Percentiles rank a stretch among this genome's conserved stretches.
These are phyloP conservation scores for Trametes polyzona DNA, from an alignment of 1,284 basidiomycete species.

Conservation along the genomic window DNA sequence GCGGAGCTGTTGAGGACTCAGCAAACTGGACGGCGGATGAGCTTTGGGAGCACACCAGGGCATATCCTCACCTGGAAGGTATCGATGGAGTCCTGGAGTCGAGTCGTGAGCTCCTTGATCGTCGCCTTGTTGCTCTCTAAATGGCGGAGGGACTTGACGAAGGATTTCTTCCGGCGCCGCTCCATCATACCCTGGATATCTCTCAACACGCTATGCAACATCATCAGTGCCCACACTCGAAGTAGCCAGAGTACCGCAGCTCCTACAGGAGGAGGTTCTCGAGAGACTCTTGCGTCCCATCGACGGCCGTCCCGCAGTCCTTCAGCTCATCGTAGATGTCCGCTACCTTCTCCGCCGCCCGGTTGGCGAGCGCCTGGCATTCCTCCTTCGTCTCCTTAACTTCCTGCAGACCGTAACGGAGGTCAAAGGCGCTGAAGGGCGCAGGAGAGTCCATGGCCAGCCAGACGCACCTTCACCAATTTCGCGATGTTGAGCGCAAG, in stretches of 20 bases:
- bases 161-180: background rate
- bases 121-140: background rate
- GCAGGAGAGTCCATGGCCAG: no score
- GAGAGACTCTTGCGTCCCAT: background rate
- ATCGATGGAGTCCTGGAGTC: background rate
- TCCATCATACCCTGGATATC: background rate
- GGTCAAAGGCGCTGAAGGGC: no score
- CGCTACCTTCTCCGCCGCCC: background rate
- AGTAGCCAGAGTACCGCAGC: no score
- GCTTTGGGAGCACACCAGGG: no score
- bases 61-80: background rate
- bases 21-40: no score
- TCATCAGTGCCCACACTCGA: background rate
- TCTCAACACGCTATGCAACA: background rate
- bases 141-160: background rate
- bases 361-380: background rate
- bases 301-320: background rate
- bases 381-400: constrained; percentile 3
- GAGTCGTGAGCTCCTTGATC: background rate
- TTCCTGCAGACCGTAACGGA: background rate
- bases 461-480: background rate
- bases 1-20: background rate
- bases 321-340: background rate
- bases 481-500: background rate
- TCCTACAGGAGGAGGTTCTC: background rate